Base-by-base conservation (phyloP, 2,329 filamentous ascomycete genomes). In the Diaporthe sp. region DNA sequence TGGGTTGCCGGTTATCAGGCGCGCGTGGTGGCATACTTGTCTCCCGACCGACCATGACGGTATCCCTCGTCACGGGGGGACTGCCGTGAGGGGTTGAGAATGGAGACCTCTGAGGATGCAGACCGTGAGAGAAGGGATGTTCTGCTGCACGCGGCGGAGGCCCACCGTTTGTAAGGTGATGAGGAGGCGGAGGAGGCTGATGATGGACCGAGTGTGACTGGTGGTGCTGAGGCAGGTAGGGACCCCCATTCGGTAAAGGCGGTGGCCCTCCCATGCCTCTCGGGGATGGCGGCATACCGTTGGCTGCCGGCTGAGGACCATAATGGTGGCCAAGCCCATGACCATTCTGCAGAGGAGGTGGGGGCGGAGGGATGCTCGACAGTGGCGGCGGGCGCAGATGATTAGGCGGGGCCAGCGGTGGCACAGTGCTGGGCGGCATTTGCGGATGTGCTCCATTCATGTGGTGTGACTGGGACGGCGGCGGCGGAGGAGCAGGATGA, bases 351-450 rank as follows among this genome's bases (percentile, higher is more conserved):
- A 87, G 84, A 13, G 85, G 83, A 20, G 86, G 85, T 12, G 84
- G 83, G 31, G 86, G 85, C 20, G 85, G 85, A 63, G 86, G 82
- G 42, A 85, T 83, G 60, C 65, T 84, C 22, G 84, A 81, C 76
- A 88, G 80, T 8, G 88, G 85, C 37, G 88, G 88, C 4, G 89
- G 89, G 12, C 89, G 87, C 22, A 91, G 85, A 53, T 83, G 81
- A 57, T 83, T 82, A 28, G 81, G 81, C 22, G 81, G 79, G 7
- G 79, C 80, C 17, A 82, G 77, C 2, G 79, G 77, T 20, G 81
- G 77, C 51, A 81, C 79, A 3, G 61, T 74, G 42, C 72, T 78
- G 17, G 78, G 76, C 20, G 81, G 79, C 10, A 77, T 78, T 28
- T 81, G 75, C 60, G 77, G 68, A 25, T 74, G 73, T 22, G 51